These are phyloP conservation scores for Agaricales sp. DNA, from an alignment of 1,284 basidiomycete species.

Conservation along the genomic window DNA sequence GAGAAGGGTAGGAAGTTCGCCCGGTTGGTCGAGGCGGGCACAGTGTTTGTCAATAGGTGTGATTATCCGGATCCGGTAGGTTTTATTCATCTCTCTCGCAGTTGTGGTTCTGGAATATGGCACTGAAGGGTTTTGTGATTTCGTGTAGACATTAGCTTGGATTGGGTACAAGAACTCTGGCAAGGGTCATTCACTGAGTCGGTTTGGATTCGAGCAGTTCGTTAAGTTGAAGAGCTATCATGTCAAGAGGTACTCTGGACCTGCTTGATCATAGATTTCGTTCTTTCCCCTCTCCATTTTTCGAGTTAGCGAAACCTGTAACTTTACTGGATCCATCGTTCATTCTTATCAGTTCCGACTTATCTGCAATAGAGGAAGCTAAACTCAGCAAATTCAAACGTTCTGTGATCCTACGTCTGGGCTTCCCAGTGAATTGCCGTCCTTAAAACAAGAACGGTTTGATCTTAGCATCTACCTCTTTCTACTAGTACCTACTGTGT, in stretches of 20 bases:
- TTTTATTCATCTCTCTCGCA: background rate
- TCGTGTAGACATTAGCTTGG: slow-evolving; percentile 61
- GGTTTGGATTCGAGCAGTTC: slow-evolving; percentile 43
- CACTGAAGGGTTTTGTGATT: background rate
- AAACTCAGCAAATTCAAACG: no score
- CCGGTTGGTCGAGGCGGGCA: slow-evolving; percentile 77
- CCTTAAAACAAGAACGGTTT: no score
- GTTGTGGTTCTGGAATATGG: background rate
- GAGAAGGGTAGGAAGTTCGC: slow-evolving; percentile 61
- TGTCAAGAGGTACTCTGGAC: background rate
- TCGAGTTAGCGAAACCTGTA: no score
- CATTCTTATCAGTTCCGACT: no score
- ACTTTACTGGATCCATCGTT: no score
- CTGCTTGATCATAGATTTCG: background rate
- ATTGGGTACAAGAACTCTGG: slow-evolving; percentile 91
- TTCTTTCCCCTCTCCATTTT: no score
- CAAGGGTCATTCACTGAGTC: slow-evolving; percentile 80
- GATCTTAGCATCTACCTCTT: no score
- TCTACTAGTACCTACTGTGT: no score
- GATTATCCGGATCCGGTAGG: background rate
- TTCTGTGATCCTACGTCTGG: no score
- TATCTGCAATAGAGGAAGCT: no score
- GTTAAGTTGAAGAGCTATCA: slow-evolving; percentile 1
- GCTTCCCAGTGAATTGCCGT: no score
- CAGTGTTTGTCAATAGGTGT: slow-evolving; percentile 83